Evolutionary conservation across 345 rosid species (phyloP).

Genomic region (Anacardium occidentale): DNA sequence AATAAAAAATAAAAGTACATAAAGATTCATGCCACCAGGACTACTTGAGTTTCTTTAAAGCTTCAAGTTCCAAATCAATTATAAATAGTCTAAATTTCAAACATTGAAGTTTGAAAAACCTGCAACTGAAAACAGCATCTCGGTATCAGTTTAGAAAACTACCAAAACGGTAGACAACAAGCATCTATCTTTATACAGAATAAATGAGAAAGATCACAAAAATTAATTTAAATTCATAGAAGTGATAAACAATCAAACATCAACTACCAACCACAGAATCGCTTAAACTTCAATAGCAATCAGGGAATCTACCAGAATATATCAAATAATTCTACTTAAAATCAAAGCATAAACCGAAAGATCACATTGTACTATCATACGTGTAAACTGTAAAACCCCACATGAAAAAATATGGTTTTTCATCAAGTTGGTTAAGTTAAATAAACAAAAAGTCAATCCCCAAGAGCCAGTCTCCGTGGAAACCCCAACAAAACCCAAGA

Average conservation of each 20-base stretch:
- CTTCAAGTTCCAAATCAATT: conserved; percentile 55
- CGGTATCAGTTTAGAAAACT: conserved; percentile 66
- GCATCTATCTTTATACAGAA: conserved; percentile 57
- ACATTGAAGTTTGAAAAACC: conserved; percentile 63
- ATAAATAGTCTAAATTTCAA: conserved; percentile 25
- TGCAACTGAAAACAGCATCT: conserved; percentile 87
- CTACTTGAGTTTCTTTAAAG: conserved; percentile 30
- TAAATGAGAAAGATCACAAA: conserved; percentile 37
- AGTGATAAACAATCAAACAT: conserved; percentile 35
- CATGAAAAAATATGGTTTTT: conserved; percentile 17
- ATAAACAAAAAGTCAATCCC: conserved; percentile 36
- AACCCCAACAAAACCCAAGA: conserved; percentile 41
- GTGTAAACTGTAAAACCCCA: conserved; percentile 27
- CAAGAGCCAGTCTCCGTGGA: conserved; percentile 55
- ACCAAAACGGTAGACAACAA: conserved; percentile 72
- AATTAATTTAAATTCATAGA: conserved; percentile 14
- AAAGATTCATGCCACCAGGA: conserved; percentile 29
- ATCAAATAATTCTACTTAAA: conserved; percentile 26
- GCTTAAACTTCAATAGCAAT: conserved; percentile 41
- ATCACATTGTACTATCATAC: conserved; percentile 21
- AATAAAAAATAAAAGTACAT: conserved; percentile 14
- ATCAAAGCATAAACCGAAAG: conserved; percentile 23
- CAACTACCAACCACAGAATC: conserved; percentile 43
- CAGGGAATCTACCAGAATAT: conserved; percentile 45
- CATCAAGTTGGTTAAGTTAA: conserved; percentile 26